Evolutionary conservation across 1,284 basidiomycete genomes (phyloP).

Genomic region (Afroboletus lepidellus): DNA sequence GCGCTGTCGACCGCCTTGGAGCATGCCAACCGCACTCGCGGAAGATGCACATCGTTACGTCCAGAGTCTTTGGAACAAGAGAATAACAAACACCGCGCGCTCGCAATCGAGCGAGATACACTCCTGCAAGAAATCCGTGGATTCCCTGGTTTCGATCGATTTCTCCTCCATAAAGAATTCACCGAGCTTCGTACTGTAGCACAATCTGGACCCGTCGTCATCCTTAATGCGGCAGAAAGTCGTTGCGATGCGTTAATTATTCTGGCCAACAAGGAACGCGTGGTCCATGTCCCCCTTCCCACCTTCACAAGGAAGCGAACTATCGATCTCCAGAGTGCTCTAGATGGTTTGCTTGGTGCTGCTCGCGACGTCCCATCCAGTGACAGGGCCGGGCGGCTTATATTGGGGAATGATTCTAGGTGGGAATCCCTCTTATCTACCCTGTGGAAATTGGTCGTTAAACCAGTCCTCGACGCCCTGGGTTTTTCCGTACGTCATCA

Average conservation of each 20-base stretch:
- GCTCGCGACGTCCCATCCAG: neutral
- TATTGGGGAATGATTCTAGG: neutral
- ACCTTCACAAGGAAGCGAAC: neutral
- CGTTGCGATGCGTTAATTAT: conserved; percentile 1
- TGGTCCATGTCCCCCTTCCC: neutral
- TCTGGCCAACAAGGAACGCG: neutral
- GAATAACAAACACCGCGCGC: neutral
- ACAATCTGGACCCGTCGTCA: conserved; percentile 1
- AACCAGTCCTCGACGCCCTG: conserved; percentile 9
- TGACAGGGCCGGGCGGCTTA: neutral
- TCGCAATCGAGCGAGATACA: conserved; percentile 3
- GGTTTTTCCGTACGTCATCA: neutral
- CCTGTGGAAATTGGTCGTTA: conserved; percentile 1
- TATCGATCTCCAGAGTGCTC: neutral
- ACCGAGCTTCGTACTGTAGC: conserved; percentile 3
- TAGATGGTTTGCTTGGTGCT: neutral
- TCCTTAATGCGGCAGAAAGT: neutral
- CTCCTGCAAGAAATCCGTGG: neutral
- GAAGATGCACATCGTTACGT: neutral
- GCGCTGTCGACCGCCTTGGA: conserved; percentile 1
- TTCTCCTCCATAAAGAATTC: neutral
- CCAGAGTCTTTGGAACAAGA: neutral
- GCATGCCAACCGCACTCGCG: neutral
- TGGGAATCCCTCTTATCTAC: conserved; percentile 2
- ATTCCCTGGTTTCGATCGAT: conserved; percentile 3